Conservation (phyloP, 2,329 filamentous ascomycete species). For the Zymoseptoria tritici region DNA sequence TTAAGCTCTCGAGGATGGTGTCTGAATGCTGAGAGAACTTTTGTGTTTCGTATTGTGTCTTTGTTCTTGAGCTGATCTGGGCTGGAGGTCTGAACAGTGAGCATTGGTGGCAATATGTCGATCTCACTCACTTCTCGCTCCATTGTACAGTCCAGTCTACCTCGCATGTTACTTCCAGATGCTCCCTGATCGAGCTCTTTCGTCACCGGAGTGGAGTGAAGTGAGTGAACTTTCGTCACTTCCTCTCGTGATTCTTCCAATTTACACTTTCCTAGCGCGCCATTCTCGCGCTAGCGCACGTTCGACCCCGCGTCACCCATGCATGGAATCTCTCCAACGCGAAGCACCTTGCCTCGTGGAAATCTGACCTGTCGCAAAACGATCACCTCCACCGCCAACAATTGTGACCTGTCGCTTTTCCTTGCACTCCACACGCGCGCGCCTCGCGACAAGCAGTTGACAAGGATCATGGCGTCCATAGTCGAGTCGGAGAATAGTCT, state of each 20-base stretch:
- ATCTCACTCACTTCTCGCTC: not conserved
- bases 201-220: not conserved
- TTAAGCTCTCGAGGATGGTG: not conserved
- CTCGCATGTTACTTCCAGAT: not conserved
- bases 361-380: not conserved
- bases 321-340: not conserved
- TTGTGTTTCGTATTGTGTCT: not conserved
- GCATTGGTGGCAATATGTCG: not conserved
- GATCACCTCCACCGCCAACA: not conserved
- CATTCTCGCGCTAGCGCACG: not conserved
- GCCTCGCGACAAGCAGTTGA: not conserved
- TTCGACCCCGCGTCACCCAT: not conserved
- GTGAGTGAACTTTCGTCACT: not conserved
- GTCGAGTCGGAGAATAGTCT: constrained; percentile 18
- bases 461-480: constrained; percentile 19
- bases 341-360: not conserved
- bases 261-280: not conserved
- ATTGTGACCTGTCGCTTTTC: not conserved
- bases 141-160: no score
- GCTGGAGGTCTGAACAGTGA: not conserved
- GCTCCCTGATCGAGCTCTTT: not conserved
- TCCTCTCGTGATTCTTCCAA: not conserved
- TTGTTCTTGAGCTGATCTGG: not conserved
- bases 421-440: not conserved
- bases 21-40: not conserved